Evolutionary conservation across 345 rosid genomes (phyloP), one percentile per base, ranked within the genome.

Genomic region (Ricinus communis): DNA sequence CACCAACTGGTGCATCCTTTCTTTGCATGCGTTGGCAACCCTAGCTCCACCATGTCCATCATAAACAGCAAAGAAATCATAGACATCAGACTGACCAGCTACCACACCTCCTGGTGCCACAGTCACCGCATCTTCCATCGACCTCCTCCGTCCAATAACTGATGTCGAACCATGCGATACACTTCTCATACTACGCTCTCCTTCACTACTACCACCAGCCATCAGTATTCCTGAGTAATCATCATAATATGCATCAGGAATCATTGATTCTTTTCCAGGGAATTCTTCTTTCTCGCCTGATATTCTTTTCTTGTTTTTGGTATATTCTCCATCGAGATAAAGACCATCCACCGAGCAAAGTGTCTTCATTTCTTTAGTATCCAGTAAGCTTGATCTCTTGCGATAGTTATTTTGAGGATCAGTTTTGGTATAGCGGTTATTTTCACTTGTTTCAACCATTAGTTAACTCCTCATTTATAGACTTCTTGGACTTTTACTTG

Each of bases 31-130:
- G 6, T 30, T 30, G 5, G 82, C 70, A 47, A 57, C 68, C 58
- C 5, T 51, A 9, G 79, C 64, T 16, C 83, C 82, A 10, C 81
- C 84, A 61, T 81, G 83, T 18, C 87, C 87, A 18, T 83, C 84
- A 40, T 79, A 83, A 2, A 81, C 82, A 1, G 71, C 85, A 49
- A 68, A 81, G 55, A 85, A 82, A 49, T 81, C 81, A 14, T 83
- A 77, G 6, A 38, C 24, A 18, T 54, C 74, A 2, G 12, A 1
- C 16, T 52, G 76, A 5, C 80, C 79, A 1, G n/a, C n/a, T n/a
- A 19, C 60, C 22, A 15, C 53, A 54, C 68, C 45, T 22, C 38
- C 50, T 5, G 47, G 77, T 18, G 36, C 81, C 27, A 68, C 71
- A 30, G 71, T 31, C 51, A 77, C 73, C 2, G 81, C 78, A 15